A percentile compares a stretch with the other conserved stretches of the same genome.
Conservation (phyloP, 768 basidiomycete genomes). For the Phaffia tasmanica region DNA sequence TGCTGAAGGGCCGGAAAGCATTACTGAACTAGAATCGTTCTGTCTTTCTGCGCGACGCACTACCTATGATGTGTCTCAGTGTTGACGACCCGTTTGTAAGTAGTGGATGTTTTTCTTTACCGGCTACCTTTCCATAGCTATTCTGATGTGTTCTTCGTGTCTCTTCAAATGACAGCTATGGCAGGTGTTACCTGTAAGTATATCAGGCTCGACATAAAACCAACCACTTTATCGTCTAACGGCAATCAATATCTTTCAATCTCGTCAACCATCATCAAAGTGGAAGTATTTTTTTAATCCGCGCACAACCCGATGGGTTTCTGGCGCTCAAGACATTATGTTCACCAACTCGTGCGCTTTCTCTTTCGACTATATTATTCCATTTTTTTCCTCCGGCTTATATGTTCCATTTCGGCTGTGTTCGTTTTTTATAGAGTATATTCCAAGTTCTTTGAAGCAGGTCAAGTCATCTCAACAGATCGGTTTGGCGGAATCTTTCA, state of each 20-base stretch:
- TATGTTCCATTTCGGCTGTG: too few relatives aligned
- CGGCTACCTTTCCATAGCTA: neutral
- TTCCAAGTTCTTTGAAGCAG: constrained; percentile 11
- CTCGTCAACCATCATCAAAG: neutral
- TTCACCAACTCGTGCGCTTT: constrained; percentile 16
- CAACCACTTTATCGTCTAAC: neutral
- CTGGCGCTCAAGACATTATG: constrained; percentile 15
- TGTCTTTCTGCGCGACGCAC: neutral
- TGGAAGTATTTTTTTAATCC: constrained; percentile 13
- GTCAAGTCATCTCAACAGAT: constrained; percentile 15
- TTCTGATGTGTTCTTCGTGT: too few relatives aligned
- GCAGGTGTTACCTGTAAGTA: constrained; percentile 10
- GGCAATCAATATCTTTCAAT: neutral
- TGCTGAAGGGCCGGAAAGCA: neutral
- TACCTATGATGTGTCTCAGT: neutral
- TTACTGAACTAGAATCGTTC: neutral
- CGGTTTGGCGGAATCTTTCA: constrained; percentile 19
- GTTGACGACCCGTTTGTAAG: constrained; percentile 9
- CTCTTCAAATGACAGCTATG: constrained; percentile 5
- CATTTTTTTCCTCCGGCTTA: neutral
- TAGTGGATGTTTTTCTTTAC: neutral
- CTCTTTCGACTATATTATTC: neutral
- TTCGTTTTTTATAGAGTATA: neutral
- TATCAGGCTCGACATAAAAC: neutral
- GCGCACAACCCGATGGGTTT: constrained; percentile 17